phyloP scores from a whole-genome alignment of 1,139 yeast species.

The Pichia sp. region DNA sequence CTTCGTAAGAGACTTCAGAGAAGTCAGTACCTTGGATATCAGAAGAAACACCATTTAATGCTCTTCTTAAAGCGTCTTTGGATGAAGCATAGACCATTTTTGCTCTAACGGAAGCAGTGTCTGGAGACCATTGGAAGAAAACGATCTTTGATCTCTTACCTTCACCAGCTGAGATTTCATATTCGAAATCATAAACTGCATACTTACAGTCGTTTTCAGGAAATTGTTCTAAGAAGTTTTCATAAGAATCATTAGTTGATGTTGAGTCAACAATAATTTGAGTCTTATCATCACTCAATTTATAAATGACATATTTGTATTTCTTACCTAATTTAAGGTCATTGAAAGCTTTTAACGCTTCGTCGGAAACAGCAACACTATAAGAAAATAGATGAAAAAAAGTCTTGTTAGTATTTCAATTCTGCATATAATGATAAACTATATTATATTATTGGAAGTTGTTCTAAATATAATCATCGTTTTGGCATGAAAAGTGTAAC shows the following conservation, averaged over 20 bases:
- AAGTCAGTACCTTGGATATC: conserved; percentile 98
- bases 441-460: no score
- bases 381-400: background rate
- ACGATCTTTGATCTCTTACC: conserved; percentile 95
- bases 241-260: conserved; percentile 62
- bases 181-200: conserved; percentile 95
- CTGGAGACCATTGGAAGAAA: conserved; percentile 97
- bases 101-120: conserved; percentile 86
- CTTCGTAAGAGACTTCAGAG: conserved; percentile 91
- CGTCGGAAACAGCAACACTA: conserved; percentile 93
- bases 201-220: conserved; percentile 97
- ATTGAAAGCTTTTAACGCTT: conserved; percentile 86
- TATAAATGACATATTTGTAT: conserved; percentile 73
- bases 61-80: conserved; percentile 95
- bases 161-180: conserved; percentile 82
- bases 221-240: conserved; percentile 72
- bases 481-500: no score
- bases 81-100: conserved; percentile 98
- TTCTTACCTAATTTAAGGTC: conserved; percentile 93
- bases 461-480: no score
- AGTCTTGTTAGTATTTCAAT: background rate
- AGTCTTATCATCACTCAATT: conserved; percentile 77
- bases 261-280: conserved; percentile 86
- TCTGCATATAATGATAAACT: no score
- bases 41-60: conserved; percentile 87